Percentiles rank a stretch among this genome's conserved stretches.
Conservation (phyloP, 1,284 basidiomycete genomes). For the Cronartium ribicola region DNA sequence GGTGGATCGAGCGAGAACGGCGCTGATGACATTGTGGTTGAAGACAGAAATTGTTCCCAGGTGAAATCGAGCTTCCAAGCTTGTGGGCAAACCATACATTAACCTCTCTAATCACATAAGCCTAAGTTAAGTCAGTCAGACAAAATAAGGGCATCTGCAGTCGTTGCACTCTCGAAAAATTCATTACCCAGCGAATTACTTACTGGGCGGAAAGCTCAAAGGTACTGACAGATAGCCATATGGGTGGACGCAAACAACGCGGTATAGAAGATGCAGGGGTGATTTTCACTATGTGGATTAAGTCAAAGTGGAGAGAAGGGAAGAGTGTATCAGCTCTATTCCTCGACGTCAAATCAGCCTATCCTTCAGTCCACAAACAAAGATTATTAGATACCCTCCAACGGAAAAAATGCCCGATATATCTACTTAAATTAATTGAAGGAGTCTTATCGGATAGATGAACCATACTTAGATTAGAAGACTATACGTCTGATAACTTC, state of each 20-base stretch:
- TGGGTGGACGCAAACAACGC: not conserved
- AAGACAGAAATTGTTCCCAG: no score
- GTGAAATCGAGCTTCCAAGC: no score
- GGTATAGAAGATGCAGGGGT: not conserved
- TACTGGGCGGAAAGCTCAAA: not conserved
- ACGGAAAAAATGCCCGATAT: not conserved
- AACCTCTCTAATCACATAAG: no score
- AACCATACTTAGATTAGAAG: not conserved
- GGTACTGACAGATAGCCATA: not conserved
- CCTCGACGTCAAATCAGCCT: constrained; percentile 13
- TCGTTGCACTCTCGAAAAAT: no score
- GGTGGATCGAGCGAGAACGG: constrained; percentile 30
- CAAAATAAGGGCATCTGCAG: no score
- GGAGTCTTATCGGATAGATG: not conserved
- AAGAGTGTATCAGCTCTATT: not conserved
- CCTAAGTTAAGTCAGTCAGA: no score
- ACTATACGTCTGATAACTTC: not conserved
- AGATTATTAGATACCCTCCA: not conserved
- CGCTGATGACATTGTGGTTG: constrained; percentile 34
- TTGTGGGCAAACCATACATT: no score
- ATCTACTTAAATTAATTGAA: not conserved
- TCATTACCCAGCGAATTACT: constrained; percentile 4
- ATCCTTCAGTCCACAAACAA: constrained; percentile 14
- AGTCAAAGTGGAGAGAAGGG: constrained; percentile 1
- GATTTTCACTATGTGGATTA: not conserved